These are phyloP conservation scores for Collybia mongolica DNA, from an alignment of 768 basidiomycete species.

Conservation along the genomic window DNA sequence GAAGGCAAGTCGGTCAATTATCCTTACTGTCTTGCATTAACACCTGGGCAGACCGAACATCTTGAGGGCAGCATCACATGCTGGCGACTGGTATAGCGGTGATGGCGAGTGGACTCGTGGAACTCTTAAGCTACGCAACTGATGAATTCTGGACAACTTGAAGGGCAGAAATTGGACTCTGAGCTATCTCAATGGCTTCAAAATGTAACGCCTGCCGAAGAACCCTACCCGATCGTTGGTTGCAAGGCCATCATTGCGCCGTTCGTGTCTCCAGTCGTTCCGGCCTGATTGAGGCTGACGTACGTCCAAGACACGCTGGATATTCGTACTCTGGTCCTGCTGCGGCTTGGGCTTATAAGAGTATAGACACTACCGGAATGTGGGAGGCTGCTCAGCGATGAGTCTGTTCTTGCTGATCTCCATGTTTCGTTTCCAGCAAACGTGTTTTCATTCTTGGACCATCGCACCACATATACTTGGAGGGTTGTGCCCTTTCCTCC, in stretches of 20 bases:
- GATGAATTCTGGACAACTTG: too few relatives aligned
- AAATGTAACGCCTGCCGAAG: slow-evolving; percentile 42
- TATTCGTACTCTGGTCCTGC: slow-evolving; percentile 92
- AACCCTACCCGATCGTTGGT: slow-evolving; percentile 62
- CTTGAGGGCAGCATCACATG: slow-evolving; percentile 70
- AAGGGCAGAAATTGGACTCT: slow-evolving; percentile 54
- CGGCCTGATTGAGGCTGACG: slow-evolving; percentile 2
- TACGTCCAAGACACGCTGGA: slow-evolving; percentile 78
- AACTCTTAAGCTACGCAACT: too few relatives aligned
- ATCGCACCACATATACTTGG: slow-evolving; percentile 88
- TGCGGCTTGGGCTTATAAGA: slow-evolving; percentile 95
- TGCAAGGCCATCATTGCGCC: slow-evolving; percentile 92
- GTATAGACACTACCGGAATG: slow-evolving; percentile 82
- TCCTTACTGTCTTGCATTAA: slow-evolving; percentile 1
- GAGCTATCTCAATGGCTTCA: slow-evolving; percentile 68
- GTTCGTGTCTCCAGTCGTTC: slow-evolving; percentile 46
- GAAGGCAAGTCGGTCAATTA: slow-evolving; percentile 14
- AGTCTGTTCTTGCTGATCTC: too few relatives aligned
- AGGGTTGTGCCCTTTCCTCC: slow-evolving; percentile 83
- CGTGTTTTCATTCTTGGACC: slow-evolving; percentile 95
- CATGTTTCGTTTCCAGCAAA: slow-evolving; percentile 50
- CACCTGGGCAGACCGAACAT: slow-evolving; percentile 8
- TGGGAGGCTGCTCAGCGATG: slow-evolving; percentile 29
- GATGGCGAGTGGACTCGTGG: slow-evolving; percentile 43
- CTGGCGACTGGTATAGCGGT: slow-evolving; percentile 85